A percentile compares a stretch with the other conserved stretches of the same genome.
Conservation (phyloP, 208 protist species). For the Leishmania braziliensis region DNA sequence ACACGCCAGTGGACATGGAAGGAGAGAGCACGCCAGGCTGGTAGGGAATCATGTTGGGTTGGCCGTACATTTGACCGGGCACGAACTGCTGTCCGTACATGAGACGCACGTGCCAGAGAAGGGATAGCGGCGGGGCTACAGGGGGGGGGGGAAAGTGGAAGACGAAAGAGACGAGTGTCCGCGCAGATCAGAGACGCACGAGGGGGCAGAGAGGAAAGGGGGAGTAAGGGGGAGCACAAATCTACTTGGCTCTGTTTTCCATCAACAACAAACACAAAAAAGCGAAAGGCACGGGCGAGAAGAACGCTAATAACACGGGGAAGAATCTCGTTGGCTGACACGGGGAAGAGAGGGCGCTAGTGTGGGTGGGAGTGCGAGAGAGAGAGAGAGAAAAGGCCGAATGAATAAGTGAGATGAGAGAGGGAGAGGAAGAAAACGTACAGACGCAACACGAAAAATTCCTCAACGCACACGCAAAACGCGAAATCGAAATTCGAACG, state of each 20-base stretch:
- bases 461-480: constrained; percentile 15
- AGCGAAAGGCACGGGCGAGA: background rate
- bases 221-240: background rate
- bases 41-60: constrained; percentile 78
- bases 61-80: constrained; percentile 67
- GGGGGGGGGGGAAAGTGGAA: background rate
- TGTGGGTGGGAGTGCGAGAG: constrained; percentile 3
- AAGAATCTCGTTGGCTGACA: background rate
- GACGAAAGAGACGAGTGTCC: background rate
- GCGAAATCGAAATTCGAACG: constrained; percentile 7
- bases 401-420: constrained; percentile 3
- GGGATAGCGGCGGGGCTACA: background rate
- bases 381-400: constrained; percentile 8
- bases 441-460: background rate
- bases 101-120: background rate
- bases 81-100: constrained; percentile 85
- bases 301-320: background rate
- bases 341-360: background rate
- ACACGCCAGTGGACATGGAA: constrained; percentile 36
- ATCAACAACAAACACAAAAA: constrained; percentile 5
- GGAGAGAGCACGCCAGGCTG: constrained; percentile 33
- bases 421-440: background rate
- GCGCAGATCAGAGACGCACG: background rate
- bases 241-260: constrained; percentile 3
- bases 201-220: background rate